Conservation (phyloP, 2,329 filamentous ascomycete species). For the Verticillium klebahnii region DNA sequence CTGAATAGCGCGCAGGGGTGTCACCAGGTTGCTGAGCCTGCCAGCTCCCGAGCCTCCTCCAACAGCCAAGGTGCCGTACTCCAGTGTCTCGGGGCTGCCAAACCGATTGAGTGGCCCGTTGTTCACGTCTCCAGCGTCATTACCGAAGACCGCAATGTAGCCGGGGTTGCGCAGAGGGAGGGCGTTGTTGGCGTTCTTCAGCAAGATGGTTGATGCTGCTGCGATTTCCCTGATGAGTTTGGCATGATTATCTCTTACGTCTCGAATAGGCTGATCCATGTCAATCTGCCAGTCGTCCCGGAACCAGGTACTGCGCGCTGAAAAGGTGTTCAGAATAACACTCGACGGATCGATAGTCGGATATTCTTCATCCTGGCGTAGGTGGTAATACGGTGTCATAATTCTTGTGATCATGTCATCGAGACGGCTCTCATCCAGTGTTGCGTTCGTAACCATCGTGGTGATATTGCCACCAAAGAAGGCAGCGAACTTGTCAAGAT, state of each 20-base stretch:
- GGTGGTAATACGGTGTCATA: no score
- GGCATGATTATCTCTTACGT: constrained; percentile 26
- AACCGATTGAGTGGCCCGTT: constrained; percentile 39
- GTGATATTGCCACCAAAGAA: no score
- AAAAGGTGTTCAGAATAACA: no score
- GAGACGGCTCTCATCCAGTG: no score
- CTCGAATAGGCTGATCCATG: background rate
- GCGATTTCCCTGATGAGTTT: constrained; percentile 26
- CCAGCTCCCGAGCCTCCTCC: constrained; percentile 47
- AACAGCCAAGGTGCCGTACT: constrained; percentile 51
- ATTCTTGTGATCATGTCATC: no score
- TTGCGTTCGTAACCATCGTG: no score
- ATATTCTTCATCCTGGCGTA: no score
- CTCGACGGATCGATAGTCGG: no score
- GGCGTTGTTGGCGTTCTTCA: constrained; percentile 40
- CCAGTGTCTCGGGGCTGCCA: constrained; percentile 36
- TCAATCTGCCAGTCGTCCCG: no score
- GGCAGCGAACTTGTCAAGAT: no score
- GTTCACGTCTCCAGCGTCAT: no score
- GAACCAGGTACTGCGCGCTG: no score
- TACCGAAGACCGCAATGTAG: constrained; percentile 40
- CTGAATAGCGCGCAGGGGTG: background rate
- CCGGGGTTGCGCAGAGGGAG: constrained; percentile 77
- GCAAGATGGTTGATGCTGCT: constrained; percentile 27
- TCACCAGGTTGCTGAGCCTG: background rate